A percentile compares a stretch with the other conserved stretches of the same genome.
Conservation (phyloP, 129 eudicot genomes). For the Artemisia argyi region DNA sequence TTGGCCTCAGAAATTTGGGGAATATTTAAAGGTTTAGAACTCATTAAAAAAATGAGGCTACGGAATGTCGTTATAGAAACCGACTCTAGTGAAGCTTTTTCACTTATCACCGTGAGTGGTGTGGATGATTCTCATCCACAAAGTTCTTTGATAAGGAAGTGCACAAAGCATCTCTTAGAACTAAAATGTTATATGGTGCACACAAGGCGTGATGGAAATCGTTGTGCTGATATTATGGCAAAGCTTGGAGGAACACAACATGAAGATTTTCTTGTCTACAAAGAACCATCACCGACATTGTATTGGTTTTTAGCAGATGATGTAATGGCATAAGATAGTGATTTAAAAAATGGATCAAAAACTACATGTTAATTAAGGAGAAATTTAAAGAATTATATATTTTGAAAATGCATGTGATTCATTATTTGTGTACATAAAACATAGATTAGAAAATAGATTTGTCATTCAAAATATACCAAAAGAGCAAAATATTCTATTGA, state of each 20-base stretch:
- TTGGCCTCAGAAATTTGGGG: slow-evolving; percentile 16
- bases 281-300: background rate
- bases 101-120: slow-evolving; percentile 1
- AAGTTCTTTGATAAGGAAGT: background rate
- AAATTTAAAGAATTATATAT: no score
- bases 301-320: background rate
- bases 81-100: slow-evolving; percentile 22
- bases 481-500: no score
- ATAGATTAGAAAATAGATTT: no score
- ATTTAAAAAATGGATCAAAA: background rate
- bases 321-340: background rate
- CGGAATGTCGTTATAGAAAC: slow-evolving; percentile 22
- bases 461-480: no score
- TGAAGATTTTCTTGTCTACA: background rate
- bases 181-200: slow-evolving; percentile 18
- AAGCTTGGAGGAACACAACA: slow-evolving; percentile 13
- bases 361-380: background rate
- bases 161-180: slow-evolving; percentile 9
- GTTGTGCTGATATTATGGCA: slow-evolving; percentile 21
- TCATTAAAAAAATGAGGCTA: background rate
- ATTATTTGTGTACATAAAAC: no score
- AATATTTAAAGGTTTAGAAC: slow-evolving; percentile 10
- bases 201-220: slow-evolving; percentile 15
- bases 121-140: slow-evolving; percentile 18
- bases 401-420: no score